A percentile compares a stretch with the other conserved stretches of the same genome.
Evolutionary conservation across 139 green algal species (phyloP).

Genomic region (Coelastrella sp.): DNA sequence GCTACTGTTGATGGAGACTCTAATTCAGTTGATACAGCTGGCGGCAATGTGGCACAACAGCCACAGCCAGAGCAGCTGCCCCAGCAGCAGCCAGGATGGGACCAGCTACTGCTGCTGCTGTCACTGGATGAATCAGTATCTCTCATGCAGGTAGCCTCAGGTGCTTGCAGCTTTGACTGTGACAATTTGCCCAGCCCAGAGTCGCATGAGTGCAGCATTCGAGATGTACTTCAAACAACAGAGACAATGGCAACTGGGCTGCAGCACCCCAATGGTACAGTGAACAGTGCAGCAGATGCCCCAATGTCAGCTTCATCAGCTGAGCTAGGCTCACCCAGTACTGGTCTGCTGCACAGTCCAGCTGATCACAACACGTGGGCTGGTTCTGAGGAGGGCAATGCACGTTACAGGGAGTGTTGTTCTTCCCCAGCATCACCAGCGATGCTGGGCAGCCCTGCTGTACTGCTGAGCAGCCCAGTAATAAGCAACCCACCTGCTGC

Average conservation of each 20-base stretch:
- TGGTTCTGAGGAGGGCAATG: background rate
- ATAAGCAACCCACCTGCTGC: background rate
- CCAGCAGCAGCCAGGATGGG: background rate
- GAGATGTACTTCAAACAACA: too few species aligned
- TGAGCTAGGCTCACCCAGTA: background rate
- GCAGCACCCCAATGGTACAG: too few species aligned
- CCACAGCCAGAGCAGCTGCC: background rate
- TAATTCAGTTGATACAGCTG: background rate
- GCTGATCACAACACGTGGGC: background rate
- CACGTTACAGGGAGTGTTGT: constrained; percentile 23
- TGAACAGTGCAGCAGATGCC: background rate
- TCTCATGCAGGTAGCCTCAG: background rate
- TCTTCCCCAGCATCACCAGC: constrained; percentile 13
- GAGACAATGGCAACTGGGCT: too few species aligned
- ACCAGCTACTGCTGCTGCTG: constrained; percentile 26
- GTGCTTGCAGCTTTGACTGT: background rate
- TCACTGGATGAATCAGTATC: constrained; percentile 29
- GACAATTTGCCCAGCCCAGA: too few species aligned
- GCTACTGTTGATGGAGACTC: background rate
- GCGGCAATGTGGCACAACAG: background rate
- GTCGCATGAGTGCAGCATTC: too few species aligned
- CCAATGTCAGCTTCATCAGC: too few species aligned
- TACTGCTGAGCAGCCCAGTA: constrained; percentile 43
- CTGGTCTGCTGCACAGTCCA: background rate
- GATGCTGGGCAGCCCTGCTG: constrained; percentile 1